A percentile compares a stretch with the other conserved stretches of the same genome.
Conservation (phyloP, 1,139 yeast species). For the Protomyces gravidus region DNA sequence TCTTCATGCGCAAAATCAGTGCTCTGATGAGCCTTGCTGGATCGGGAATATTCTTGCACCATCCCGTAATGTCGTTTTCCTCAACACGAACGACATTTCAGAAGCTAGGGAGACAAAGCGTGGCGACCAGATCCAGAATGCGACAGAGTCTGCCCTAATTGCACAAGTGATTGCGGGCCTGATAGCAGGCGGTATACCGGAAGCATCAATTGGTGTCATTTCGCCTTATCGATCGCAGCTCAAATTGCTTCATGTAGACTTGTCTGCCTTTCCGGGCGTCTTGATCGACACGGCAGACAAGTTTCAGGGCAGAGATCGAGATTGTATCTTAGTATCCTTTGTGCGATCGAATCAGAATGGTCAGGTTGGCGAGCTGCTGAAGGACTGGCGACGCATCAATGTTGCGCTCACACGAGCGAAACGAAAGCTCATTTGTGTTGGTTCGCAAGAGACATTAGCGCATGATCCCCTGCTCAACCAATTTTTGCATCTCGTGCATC, state of each 20-base stretch:
- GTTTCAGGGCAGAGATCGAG: constrained; percentile 93
- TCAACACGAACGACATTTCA: constrained; percentile 68
- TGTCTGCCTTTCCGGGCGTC: constrained; percentile 47
- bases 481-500: constrained; percentile 58
- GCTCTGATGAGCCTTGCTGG: constrained; percentile 43
- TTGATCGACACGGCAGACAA: constrained; percentile 92
- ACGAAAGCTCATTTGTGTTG: constrained; percentile 74
- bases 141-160: constrained; percentile 63
- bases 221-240: constrained; percentile 84
- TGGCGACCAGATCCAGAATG: constrained; percentile 69
- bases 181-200: constrained; percentile 56
- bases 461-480: constrained; percentile 54
- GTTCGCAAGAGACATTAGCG: constrained; percentile 64
- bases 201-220: constrained; percentile 71
- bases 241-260: constrained; percentile 41
- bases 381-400: constrained; percentile 87
- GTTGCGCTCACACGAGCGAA: constrained; percentile 92
- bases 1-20: constrained; percentile 8
- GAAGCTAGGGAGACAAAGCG: constrained; percentile 51
- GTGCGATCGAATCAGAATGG: constrained; percentile 73
- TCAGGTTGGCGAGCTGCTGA: constrained; percentile 60
- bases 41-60: constrained; percentile 48
- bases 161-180: constrained; percentile 60
- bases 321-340: constrained; percentile 77
- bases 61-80: constrained; percentile 59